Conservation (phyloP, 23 red algal species). For the Pyropia yezoensis region DNA sequence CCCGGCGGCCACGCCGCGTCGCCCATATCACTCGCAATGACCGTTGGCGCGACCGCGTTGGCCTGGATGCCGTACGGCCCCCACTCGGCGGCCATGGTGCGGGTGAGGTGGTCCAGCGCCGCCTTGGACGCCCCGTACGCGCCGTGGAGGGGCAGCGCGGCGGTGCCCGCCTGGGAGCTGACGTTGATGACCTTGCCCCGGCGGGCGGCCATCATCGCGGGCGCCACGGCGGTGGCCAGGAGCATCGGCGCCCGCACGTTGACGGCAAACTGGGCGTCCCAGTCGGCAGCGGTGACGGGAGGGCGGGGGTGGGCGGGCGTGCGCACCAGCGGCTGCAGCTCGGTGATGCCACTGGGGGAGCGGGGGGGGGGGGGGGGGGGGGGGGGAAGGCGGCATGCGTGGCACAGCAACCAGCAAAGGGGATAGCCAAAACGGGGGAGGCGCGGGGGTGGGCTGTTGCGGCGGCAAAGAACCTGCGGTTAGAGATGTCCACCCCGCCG, state of each 20-base stretch:
- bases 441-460: too few species aligned
- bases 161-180: conserved; percentile 24
- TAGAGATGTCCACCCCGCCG: too few species aligned
- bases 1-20: conserved; percentile 24
- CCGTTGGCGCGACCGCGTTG: conserved; percentile 78
- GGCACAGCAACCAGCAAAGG: too few species aligned
- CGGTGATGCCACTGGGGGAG: too few species aligned
- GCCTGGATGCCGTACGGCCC: conserved; percentile 46
- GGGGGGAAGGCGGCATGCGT: too few species aligned
- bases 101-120: conserved; percentile 62
- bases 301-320: conserved; percentile 16
- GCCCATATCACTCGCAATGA: conserved; percentile 90
- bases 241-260: conserved; percentile 78
- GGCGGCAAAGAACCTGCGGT: too few species aligned
- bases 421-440: too few species aligned
- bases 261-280: conserved; percentile 76
- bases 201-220: conserved; percentile 40
- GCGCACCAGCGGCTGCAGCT: too few species aligned
- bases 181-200: conserved; percentile 73
- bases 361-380: too few species aligned
- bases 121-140: conserved; percentile 88
- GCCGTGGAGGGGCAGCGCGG: conserved; percentile 39
- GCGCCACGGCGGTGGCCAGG: conserved; percentile 24
- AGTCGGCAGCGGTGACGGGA: conserved; percentile 26
- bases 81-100: conserved; percentile 70